Conservation (phyloP, 371 early-diverging fungal genomes). For the Mortierella sp. region DNA sequence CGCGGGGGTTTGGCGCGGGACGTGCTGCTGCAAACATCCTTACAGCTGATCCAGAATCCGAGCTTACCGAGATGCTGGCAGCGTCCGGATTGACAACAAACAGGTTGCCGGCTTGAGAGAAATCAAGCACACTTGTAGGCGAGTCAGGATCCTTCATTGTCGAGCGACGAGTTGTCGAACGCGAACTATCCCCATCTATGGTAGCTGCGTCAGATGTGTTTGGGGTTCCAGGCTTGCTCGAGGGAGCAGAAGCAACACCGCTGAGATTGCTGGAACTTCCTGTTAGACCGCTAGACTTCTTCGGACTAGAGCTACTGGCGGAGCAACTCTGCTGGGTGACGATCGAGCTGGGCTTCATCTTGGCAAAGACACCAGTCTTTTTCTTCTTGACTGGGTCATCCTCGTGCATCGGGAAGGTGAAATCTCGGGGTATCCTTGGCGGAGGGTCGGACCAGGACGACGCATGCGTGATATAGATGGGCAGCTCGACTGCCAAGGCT, state of each 20-base stretch:
- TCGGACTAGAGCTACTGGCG: not conserved
- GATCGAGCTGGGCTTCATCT: constrained; percentile 21
- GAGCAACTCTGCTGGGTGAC: constrained; percentile 7
- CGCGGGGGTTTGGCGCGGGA: not conserved
- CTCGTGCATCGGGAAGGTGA: constrained; percentile 44
- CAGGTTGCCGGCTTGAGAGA: constrained; percentile 50
- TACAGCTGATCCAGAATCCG: constrained; percentile 5
- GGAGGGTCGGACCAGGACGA: constrained; percentile 59
- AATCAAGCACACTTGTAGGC: constrained; percentile 47
- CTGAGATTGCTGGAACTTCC: not conserved
- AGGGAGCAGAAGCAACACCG: constrained; percentile 5
- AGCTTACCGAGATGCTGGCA: not conserved
- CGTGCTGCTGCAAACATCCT: not conserved
- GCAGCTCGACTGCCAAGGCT: constrained; percentile 53
- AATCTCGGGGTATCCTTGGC: constrained; percentile 48
- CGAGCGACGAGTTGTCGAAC: constrained; percentile 23
- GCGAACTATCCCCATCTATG: not conserved
- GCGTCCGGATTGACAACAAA: constrained; percentile 54
- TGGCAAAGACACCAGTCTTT: constrained; percentile 49
- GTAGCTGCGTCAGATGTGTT: not conserved
- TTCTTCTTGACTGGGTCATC: constrained; percentile 44
- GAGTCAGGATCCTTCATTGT: constrained; percentile 48
- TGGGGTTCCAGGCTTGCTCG: constrained; percentile 4
- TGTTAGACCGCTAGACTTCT: not conserved
- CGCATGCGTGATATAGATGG: constrained; percentile 55